Conservation (phyloP, 2,329 filamentous ascomycete species). For the Tolypocladium endophyticum region DNA sequence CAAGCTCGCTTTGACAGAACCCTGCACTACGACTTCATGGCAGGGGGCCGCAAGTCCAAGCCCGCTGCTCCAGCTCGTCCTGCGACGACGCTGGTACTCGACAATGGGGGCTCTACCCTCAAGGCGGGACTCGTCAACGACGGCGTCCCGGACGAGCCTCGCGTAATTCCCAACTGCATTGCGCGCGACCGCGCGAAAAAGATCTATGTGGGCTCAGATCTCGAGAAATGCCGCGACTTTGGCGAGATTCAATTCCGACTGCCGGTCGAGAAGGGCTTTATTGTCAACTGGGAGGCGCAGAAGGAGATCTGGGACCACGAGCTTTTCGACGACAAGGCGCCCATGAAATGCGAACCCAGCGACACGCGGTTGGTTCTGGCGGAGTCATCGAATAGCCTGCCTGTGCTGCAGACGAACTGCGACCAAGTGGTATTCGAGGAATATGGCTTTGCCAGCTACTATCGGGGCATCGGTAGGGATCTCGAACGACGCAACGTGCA, state of each 20-base stretch:
- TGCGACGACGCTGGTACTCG: slow-evolving; percentile 67
- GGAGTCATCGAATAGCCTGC: slow-evolving; percentile 76
- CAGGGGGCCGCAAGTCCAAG: slow-evolving; percentile 41
- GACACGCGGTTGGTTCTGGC: slow-evolving; percentile 78
- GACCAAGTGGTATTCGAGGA: slow-evolving; percentile 98
- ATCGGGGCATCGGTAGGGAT: slow-evolving; percentile 55
- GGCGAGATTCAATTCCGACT: slow-evolving; percentile 79
- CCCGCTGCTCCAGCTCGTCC: slow-evolving; percentile 41
- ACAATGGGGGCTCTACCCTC: slow-evolving; percentile 86
- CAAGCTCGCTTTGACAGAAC: background rate
- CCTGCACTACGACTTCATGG: slow-evolving; percentile 20
- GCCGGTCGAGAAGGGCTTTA: slow-evolving; percentile 86
- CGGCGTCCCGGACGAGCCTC: slow-evolving; percentile 42
- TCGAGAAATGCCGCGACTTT: slow-evolving; percentile 75
- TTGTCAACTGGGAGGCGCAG: slow-evolving; percentile 94
- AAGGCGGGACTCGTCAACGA: slow-evolving; percentile 71
- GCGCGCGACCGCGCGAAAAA: slow-evolving; percentile 71
- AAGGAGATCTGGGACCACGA: slow-evolving; percentile 92
- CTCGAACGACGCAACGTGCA: background rate
- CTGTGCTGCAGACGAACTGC: slow-evolving; percentile 74
- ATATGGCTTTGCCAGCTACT: slow-evolving; percentile 84
- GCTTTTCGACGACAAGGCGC: slow-evolving; percentile 63
- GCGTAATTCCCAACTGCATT: slow-evolving; percentile 77
- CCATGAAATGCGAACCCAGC: slow-evolving; percentile 59
- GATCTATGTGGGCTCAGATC: slow-evolving; percentile 68